phyloP scores from a whole-genome alignment of 257 asterid species.

The Capsicum rhomboideum region DNA sequence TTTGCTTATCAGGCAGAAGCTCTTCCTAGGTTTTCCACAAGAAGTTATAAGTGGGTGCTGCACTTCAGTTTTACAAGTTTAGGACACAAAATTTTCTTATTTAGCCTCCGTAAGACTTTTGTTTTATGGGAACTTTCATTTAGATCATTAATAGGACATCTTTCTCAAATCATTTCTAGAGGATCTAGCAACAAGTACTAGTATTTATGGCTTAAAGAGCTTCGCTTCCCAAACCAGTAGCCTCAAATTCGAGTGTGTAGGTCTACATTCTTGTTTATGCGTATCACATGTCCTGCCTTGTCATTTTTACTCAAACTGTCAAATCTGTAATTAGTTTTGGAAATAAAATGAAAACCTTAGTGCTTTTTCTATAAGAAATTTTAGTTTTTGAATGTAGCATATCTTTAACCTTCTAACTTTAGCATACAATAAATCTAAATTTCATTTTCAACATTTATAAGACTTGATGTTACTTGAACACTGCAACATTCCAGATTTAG shows the following conservation, averaged over 20 bases:
- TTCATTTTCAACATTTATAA: not conserved
- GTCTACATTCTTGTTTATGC: not conserved
- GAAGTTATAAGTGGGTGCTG: not conserved
- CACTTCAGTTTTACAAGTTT: not conserved
- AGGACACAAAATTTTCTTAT: not conserved
- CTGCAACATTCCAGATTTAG: not conserved
- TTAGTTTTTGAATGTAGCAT: not conserved
- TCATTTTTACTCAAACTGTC: not conserved
- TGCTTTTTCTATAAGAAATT: not conserved
- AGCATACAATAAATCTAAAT: not conserved
- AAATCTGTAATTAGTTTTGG: not conserved
- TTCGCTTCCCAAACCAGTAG: not conserved
- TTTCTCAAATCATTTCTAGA: not conserved
- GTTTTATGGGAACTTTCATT: not conserved
- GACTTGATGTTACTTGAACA: not conserved
- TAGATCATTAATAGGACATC: not conserved
- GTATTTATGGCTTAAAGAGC: not conserved
- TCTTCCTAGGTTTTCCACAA: not conserved
- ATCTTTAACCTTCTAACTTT: not conserved
- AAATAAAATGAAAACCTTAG: not conserved
- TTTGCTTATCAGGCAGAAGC: not conserved
- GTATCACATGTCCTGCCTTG: not conserved
- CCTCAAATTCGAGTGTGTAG: not conserved
- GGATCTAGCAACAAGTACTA: not conserved
- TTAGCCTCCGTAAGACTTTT: not conserved